Base-by-base conservation (phyloP, 305 asterid species). In the Rubia balearica region DNA sequence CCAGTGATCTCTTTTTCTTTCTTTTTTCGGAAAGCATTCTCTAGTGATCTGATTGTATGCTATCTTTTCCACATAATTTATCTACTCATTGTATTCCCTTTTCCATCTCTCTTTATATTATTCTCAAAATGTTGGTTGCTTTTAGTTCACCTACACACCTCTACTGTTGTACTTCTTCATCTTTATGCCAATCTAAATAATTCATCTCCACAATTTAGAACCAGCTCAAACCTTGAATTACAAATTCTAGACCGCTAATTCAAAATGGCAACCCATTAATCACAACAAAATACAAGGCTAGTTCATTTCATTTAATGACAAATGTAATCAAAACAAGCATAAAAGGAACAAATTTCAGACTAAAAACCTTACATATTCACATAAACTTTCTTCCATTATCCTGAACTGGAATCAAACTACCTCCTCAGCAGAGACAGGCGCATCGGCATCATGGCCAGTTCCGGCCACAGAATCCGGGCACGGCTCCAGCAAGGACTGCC, bases 401-500 rank as follows among this genome's bases (percentile, higher is more conserved):
- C 17, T 22, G 17, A 59, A 30, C 30, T 53, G 48, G 72, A 76
- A 80, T 76, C 36, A 88, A 27, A 81, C 80, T 8, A 65, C 74
- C 73, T 83, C 85, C 57, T 77, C 87, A 42, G 61, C 81, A 68
- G 78, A 73, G 48, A 68, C 70, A 46, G 76, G 67, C 0, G 30
- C 21, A 22, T 64, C 55, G 76, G 61, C 75, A 63, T 60, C 69
- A 60, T 74, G 80, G 19, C 70, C 87, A 6, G 33, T 68, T 3
- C 33, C 62, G 2, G 62, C 62, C 0, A 19, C 62, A 0, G 69
- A 43, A 55, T 77, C 77, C n/a, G 76, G 61, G 68, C 51, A 30
- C 30, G 62, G 85, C 70, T 83, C 94, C 51, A 69, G 78, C 88
- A 89, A 11, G 8, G 90, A 84, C 16, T 67, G 96, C 46, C 96